phyloP scores from a whole-genome alignment of 805 yeast species.

The Teunomyces gatunensis region DNA sequence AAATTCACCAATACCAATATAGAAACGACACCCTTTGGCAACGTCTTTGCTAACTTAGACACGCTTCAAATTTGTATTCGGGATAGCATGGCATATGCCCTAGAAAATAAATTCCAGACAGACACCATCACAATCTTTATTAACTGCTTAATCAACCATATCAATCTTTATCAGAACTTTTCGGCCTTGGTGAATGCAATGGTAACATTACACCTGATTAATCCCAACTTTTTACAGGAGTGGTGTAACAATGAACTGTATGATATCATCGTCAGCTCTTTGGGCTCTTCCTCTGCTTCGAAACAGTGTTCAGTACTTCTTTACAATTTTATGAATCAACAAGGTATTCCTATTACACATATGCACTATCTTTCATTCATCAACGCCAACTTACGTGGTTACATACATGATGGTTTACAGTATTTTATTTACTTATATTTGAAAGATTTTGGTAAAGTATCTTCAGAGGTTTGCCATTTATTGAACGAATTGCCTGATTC shows the following conservation, averaged over 20 bases:
- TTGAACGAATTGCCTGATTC: conserved; percentile 14
- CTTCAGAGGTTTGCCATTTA: conserved; percentile 7
- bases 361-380: conserved; percentile 22
- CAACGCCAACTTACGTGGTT: conserved; percentile 23
- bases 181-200: conserved; percentile 27
- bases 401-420: conserved; percentile 20
- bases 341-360: conserved; percentile 9
- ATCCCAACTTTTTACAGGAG: conserved; percentile 13
- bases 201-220: conserved; percentile 12
- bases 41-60: conserved; percentile 28
- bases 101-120: conserved; percentile 7
- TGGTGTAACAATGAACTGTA: conserved; percentile 33
- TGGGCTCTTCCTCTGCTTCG: conserved; percentile 27
- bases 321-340: conserved; percentile 18
- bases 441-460: conserved; percentile 12
- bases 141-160: conserved; percentile 36
- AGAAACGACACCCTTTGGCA: conserved; percentile 26
- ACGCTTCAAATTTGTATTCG: conserved; percentile 21
- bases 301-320: conserved; percentile 25
- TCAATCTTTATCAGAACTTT: conserved; percentile 32
- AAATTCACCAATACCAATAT: conserved; percentile 26
- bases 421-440: conserved; percentile 23
- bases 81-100: conserved; percentile 22
- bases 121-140: conserved; percentile 26
- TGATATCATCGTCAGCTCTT: conserved; percentile 24